These are phyloP conservation scores for Fusarium chaquense DNA, from an alignment of 2,329 filamentous ascomycete species.

Conservation along the genomic window DNA sequence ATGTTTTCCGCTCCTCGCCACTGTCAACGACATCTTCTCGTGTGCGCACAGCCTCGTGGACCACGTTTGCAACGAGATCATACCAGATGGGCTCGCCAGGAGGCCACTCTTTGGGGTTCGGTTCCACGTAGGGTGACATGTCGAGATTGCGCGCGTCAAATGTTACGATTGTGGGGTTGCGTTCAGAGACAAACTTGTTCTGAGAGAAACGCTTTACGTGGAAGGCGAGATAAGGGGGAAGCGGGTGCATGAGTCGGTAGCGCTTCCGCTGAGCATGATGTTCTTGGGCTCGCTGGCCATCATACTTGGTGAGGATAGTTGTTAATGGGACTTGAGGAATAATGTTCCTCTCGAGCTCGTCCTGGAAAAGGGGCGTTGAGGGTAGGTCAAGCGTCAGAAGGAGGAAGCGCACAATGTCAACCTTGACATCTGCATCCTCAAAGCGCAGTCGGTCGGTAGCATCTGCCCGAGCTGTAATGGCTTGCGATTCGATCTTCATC, in stretches of 20 bases:
- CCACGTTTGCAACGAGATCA: conserved; percentile 95
- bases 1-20: conserved; percentile 87
- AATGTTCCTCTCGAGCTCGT: conserved; percentile 93
- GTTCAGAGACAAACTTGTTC: conserved; percentile 96
- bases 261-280: conserved; percentile 88
- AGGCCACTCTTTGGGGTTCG: conserved; percentile 77
- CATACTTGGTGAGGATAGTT: conserved; percentile 89
- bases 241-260: conserved; percentile 88
- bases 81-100: conserved; percentile 90
- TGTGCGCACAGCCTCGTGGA: conserved; percentile 82
- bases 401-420: conserved; percentile 83
- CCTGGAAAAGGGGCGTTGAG: conserved; percentile 92
- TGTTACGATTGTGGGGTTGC: conserved; percentile 97
- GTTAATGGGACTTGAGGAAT: conserved; percentile 92
- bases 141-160: conserved; percentile 88
- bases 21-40: conserved; percentile 90
- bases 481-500: conserved; percentile 91
- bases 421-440: conserved; percentile 86
- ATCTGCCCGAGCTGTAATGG: conserved; percentile 91
- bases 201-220: conserved; percentile 97
- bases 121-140: conserved; percentile 91
- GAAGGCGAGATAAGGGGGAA: conserved; percentile 91
- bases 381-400: conserved; percentile 95
- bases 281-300: conserved; percentile 88
- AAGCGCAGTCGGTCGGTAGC: conserved; percentile 89